phyloP scores from a whole-genome alignment of 345 rosid species.

The Gossypium turneri region DNA sequence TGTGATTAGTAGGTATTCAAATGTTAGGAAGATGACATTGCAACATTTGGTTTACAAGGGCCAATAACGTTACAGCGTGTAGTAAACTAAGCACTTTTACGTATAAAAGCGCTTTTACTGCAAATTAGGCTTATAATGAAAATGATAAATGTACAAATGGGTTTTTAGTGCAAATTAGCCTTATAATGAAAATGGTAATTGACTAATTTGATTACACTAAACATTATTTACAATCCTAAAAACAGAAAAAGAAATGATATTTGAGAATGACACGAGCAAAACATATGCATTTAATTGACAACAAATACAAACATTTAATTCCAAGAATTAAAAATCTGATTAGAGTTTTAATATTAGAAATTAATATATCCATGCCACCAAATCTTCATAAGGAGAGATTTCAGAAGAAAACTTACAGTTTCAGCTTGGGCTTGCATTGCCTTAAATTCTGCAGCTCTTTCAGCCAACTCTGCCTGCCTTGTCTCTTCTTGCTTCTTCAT shows the following conservation, averaged over 20 bases:
- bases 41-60: not conserved
- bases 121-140: too few species aligned
- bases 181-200: not conserved
- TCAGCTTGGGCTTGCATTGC: slow-evolving; percentile 87
- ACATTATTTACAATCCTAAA: not conserved
- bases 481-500: slow-evolving; percentile 83
- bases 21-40: not conserved
- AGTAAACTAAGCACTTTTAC: not conserved
- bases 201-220: not conserved
- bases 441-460: slow-evolving; percentile 76
- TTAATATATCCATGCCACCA: too few species aligned
- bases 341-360: too few species aligned
- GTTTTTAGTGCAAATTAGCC: not conserved
- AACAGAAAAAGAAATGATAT: not conserved
- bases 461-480: slow-evolving; percentile 57
- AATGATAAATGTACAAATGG: not conserved
- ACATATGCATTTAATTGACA: too few species aligned
- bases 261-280: too few species aligned
- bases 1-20: not conserved
- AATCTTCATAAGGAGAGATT: not conserved
- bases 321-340: too few species aligned
- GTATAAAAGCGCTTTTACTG: not conserved
- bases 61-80: not conserved
- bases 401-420: slow-evolving; percentile 44
- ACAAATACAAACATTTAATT: too few species aligned